Conservation (phyloP, 2,329 filamentous ascomycete genomes). For the Sporothrix curviconia region DNA sequence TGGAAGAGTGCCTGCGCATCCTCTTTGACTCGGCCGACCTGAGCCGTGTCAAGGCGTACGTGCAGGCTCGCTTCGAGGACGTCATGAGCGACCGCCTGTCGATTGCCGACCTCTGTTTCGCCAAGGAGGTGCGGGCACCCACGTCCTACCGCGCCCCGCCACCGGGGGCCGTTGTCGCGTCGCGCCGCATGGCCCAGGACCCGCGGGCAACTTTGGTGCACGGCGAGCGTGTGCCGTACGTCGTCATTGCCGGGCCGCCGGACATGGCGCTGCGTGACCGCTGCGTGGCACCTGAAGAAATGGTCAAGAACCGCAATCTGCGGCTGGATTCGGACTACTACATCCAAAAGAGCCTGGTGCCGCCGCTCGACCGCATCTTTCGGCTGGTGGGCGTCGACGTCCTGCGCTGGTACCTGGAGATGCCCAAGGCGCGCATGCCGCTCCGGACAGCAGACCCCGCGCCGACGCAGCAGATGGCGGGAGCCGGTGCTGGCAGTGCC, state of each 20-base stretch:
- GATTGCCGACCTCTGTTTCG: constrained; percentile 94
- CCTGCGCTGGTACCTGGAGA: constrained; percentile 86
- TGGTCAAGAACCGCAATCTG: constrained; percentile 63
- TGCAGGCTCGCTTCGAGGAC: constrained; percentile 68
- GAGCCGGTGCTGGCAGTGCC: constrained; percentile 13
- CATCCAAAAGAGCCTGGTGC: constrained; percentile 91
- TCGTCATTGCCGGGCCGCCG: constrained; percentile 82
- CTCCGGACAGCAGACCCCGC: constrained; percentile 35
- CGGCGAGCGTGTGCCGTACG: constrained; percentile 89
- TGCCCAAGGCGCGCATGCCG: constrained; percentile 76
- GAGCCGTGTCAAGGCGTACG: constrained; percentile 75
- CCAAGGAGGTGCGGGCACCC: constrained; percentile 68
- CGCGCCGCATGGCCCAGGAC: constrained; percentile 79
- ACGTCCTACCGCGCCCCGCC: constrained; percentile 81
- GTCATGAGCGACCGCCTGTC: constrained; percentile 86
- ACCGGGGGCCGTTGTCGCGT: constrained; percentile 81
- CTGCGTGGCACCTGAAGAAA: constrained; percentile 78
- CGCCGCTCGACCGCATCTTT: constrained; percentile 91
- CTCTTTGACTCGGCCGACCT: constrained; percentile 88
- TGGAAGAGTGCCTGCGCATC: constrained; percentile 82
- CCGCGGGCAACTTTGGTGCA: constrained; percentile 86
- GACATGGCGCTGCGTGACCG: constrained; percentile 81
- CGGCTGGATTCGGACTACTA: constrained; percentile 94
- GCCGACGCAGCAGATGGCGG: constrained; percentile 19
- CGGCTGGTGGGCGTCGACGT: constrained; percentile 87